Base-by-base conservation (phyloP, 1,284 basidiomycete species). In the Melanopsichium pennsylvanicum region DNA sequence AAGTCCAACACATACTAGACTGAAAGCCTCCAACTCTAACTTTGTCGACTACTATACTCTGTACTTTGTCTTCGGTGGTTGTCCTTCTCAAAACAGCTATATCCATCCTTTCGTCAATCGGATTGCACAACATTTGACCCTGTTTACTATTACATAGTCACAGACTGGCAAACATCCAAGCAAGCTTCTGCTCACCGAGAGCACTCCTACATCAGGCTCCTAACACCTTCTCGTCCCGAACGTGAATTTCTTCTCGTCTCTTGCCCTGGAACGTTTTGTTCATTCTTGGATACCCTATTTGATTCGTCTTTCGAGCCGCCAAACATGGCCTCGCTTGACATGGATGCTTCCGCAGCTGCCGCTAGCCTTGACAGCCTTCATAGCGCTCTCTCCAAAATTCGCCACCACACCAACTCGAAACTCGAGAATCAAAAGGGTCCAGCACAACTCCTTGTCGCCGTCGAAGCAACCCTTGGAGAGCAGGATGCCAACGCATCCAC, bases 371-470 rank as follows among this genome's bases (percentile, higher is more conserved):
- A 70, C 35, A 54, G 57, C 42, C 46, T 70, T 12, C 67, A 70
- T 37, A 50, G 51, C 44, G 66, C 74, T 6, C 69, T 81, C 19
- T 62, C 87, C 61, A 97, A 97, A 84, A 92, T 98, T 70, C 86
- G 95, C 52, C 89, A 90, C 13, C 92, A 97, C 75, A 88, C 88
- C 2, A 86, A 87, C 21, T 95, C 93, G 0, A 86, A 87, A 23
- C 85, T 95, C 18, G 81, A 88, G 2, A 92, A 96, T 79, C 93
- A 97, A 83, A 91, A 92, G 79, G 87, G 90, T 45, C 93, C 93
- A 3, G 96, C 96, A 13, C 89, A 88, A 49, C 87, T 99, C 18
- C 86, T 99, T 36, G 83, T 86, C 51, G 96, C 94, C 15, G 86
- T 98, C 74, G 96, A 99, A 82, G 86, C 88, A 2, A 95, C 93